phyloP scores from a whole-genome alignment of 78 protist genomes.

The Pigoraptor vietnamica region DNA sequence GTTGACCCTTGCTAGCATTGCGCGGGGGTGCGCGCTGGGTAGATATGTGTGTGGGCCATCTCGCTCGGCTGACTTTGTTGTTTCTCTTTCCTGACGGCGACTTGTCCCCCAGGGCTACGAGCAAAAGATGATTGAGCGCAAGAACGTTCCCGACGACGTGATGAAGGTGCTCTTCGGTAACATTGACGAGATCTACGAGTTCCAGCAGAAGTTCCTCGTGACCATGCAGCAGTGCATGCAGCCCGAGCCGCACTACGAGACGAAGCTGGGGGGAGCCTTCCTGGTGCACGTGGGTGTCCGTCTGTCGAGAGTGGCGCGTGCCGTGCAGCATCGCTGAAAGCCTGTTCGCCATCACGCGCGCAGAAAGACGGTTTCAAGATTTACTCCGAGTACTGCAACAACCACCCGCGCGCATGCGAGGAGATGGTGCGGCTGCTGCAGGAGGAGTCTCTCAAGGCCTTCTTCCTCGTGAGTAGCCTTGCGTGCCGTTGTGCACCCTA shows the following conservation, averaged over 20 bases:
- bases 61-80: too few relatives aligned
- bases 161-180: not conserved
- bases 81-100: not conserved
- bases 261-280: not conserved
- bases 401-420: not conserved
- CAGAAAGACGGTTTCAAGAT: not conserved
- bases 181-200: not conserved
- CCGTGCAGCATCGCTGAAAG: not conserved
- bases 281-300: not conserved
- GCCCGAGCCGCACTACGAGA: not conserved
- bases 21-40: not conserved
- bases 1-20: not conserved
- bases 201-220: not conserved
- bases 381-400: not conserved
- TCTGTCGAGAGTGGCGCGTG: too few relatives aligned
- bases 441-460: not conserved
- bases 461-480: not conserved
- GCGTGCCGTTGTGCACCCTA: not conserved
- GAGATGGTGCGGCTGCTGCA: not conserved
- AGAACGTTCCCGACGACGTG: not conserved
- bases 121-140: not conserved
- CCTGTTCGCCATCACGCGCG: not conserved
- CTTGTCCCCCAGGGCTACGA: not conserved
- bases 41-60: too few relatives aligned
- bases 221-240: not conserved